Base-by-base conservation (phyloP, 768 basidiomycete genomes). In the Pluteus cervinus region DNA sequence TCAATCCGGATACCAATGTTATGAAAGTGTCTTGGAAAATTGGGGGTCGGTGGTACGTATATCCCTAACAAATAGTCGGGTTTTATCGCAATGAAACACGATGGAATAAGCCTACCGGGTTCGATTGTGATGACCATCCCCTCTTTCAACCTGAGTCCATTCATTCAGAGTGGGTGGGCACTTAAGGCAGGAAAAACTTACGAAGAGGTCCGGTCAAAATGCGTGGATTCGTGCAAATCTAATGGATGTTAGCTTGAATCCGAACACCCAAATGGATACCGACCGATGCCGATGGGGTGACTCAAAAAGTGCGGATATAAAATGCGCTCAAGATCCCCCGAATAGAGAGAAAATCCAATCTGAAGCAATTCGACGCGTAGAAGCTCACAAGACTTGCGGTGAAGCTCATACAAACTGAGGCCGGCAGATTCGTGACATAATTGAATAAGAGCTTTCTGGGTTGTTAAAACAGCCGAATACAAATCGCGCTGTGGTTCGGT, bases 91-190 rank as follows among this genome's bases (percentile, higher is more conserved):
- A n/a, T n/a, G n/a, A n/a, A n/a, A n/a, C n/a, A n/a, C n/a, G n/a
- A n/a, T n/a, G n/a, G n/a, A 6, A 5, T 14, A 43, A 36, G 46
- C 58, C 33, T 48, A 79, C 85, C 88, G 42, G 89, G 90, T 52
- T 96, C 93, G 41, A 97, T 73, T 1, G 93, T 96, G 29, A 96
- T 77, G 5, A 96, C 88, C 79, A 91, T 96, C 0, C 92, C 92
- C 5, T 71, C 69, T 44, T 79, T 71, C 39, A 97, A 56, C 17
- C 90, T 87, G 43, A 15, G 37, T 16, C 26, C 6, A 18, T 24
- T 15, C 33, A 25, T 32, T n/a, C 39, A 2, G 7, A 37, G 20
- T 9, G n/a, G 36, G 28, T 29, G 21, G 38, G 7, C 12, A 33
- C 17, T 9, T 6, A 29, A 16, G 17, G 24, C 16, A 42, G 18